phyloP scores from a whole-genome alignment of 768 basidiomycete species.

The Leccinum ochraceum region DNA sequence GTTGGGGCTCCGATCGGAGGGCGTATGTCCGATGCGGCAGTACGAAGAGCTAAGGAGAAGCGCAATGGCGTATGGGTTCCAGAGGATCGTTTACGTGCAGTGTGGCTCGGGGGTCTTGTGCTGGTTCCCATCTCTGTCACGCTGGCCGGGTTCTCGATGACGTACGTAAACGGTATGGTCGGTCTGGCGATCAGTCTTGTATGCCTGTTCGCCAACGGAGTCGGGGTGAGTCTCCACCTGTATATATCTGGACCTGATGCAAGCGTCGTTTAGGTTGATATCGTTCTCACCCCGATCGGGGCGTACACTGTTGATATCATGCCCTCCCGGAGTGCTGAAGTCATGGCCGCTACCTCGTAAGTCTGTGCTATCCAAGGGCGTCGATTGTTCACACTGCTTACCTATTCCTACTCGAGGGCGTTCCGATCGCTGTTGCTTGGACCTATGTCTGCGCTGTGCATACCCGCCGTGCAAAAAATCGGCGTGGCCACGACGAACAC shows the following conservation, averaged over 20 bases:
- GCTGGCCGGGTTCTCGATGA: constrained; percentile 48
- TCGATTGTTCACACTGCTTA: not conserved
- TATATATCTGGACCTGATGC: not conserved
- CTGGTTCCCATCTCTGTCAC: constrained; percentile 57
- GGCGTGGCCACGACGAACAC: constrained; percentile 54
- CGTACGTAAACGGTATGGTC: constrained; percentile 47
- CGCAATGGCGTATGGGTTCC: constrained; percentile 64
- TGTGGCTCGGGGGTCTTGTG: constrained; percentile 45
- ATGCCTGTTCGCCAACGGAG: constrained; percentile 62
- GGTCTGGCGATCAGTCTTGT: constrained; percentile 54
- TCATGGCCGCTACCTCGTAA: constrained; percentile 57
- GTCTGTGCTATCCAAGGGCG: constrained; percentile 20
- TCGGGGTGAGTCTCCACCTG: constrained; percentile 48
- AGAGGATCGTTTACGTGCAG: constrained; percentile 64
- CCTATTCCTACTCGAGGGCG: constrained; percentile 11
- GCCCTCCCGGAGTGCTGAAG: constrained; percentile 61
- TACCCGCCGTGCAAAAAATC: constrained; percentile 49
- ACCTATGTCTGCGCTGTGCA: constrained; percentile 14
- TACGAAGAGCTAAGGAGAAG: constrained; percentile 47
- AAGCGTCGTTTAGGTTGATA: constrained; percentile 45
- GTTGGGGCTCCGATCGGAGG: constrained; percentile 65
- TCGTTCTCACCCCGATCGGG: constrained; percentile 53
- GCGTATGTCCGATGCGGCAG: constrained; percentile 53
- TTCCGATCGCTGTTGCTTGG: constrained; percentile 25
- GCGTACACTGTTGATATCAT: constrained; percentile 64